Conservation (phyloP, 345 rosid genomes). For the Eucalyptus grandis region DNA sequence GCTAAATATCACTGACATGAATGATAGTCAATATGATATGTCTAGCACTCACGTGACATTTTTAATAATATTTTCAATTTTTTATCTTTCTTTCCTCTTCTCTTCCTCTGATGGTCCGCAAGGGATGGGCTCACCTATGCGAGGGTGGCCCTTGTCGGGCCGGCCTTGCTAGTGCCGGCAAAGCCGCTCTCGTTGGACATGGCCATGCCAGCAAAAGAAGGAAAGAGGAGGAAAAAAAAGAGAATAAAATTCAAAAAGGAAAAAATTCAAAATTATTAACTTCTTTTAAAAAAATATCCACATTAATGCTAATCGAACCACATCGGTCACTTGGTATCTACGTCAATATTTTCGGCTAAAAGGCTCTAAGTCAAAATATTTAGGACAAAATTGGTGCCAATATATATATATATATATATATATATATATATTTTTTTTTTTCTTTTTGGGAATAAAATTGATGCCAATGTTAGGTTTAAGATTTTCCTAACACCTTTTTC, state of each 20-base stretch:
- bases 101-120: fast-evolving
- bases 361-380: no score
- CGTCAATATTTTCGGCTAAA: fast-evolving
- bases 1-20: fast-evolving
- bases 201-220: fast-evolving
- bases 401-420: no score
- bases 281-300: not conserved
- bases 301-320: fast-evolving
- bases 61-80: no score
- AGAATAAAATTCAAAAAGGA: no score
- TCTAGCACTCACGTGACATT: fast-evolving
- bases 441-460: no score
- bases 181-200: not conserved
- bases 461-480: not conserved
- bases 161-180: not conserved
- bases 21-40: fast-evolving
- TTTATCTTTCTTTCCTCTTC: not conserved
- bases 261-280: no score
- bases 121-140: not conserved
- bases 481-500: not conserved
- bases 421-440: no score
- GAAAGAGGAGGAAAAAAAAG: no score
- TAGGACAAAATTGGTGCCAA: no score
- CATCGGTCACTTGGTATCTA: fast-evolving
- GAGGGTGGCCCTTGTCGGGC: not conserved